Evolutionary conservation across 2,329 filamentous ascomycete species (phyloP).

Genomic region (Hymenoscyphus fructigenus): DNA sequence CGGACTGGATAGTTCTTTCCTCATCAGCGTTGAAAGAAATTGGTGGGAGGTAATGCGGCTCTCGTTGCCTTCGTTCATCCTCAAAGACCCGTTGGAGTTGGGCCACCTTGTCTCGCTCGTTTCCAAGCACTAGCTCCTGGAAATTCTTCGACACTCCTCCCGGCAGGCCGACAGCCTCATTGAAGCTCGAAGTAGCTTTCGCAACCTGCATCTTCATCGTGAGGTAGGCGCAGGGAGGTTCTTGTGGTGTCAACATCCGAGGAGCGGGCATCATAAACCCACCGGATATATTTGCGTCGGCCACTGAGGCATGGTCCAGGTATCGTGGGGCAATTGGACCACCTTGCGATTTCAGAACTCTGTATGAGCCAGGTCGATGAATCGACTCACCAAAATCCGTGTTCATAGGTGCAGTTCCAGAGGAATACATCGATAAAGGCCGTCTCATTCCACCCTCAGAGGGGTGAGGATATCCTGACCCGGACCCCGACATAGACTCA

Average conservation of each 20-base stretch:
- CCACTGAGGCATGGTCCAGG: conserved; percentile 49
- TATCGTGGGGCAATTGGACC: conserved; percentile 50
- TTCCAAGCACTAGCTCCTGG: conserved; percentile 51
- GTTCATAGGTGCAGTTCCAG: conserved; percentile 42
- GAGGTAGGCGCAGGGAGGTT: conserved; percentile 56
- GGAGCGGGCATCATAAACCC: conserved; percentile 24
- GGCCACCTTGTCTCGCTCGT: conserved; percentile 53
- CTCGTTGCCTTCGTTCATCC: conserved; percentile 53
- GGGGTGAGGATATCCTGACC: conserved; percentile 31
- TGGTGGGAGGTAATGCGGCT: conserved; percentile 61
- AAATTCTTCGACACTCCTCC: conserved; percentile 51
- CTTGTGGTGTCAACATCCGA: conserved; percentile 40
- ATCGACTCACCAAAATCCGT: conserved; percentile 45
- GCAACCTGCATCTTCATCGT: conserved; percentile 58
- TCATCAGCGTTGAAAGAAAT: conserved; percentile 57
- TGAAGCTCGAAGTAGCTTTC: conserved; percentile 55
- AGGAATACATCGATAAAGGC: conserved; percentile 51
- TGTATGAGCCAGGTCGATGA: conserved; percentile 49
- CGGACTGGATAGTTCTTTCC: conserved; percentile 53
- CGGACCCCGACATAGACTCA: conserved; percentile 39
- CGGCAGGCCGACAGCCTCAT: conserved; percentile 52
- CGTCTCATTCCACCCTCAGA: conserved; percentile 40
- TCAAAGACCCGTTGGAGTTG: conserved; percentile 53
- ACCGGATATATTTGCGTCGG: conserved; percentile 52
- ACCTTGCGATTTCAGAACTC: conserved; percentile 54